Conservation (phyloP, 202 grass and related monocot genomes). For the Setaria viridis region DNA sequence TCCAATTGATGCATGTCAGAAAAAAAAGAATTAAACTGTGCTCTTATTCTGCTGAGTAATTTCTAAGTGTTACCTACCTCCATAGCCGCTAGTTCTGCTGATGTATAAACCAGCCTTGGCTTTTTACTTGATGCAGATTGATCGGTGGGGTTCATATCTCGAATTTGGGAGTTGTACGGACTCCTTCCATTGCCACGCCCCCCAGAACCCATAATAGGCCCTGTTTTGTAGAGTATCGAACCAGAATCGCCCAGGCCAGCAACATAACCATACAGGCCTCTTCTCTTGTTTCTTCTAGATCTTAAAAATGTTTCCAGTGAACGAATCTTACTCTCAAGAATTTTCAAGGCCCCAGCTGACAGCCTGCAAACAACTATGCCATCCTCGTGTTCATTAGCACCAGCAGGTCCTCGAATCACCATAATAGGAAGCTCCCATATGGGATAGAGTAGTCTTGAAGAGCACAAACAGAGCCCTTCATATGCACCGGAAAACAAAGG, state of each 20-base stretch:
- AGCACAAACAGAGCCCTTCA: constrained; percentile 95
- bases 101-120: constrained; percentile 68
- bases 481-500: constrained; percentile 94
- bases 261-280: constrained; percentile 93
- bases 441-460: constrained; percentile 89
- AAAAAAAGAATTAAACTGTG: constrained; percentile 31
- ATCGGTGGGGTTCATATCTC: constrained; percentile 54
- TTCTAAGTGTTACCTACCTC: constrained; percentile 80
- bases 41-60: constrained; percentile 3
- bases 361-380: constrained; percentile 81
- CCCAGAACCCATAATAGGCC: constrained; percentile 50
- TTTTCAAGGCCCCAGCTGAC: constrained; percentile 75
- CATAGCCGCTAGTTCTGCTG: constrained; percentile 92
- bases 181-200: constrained; percentile 47
- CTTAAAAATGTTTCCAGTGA: constrained; percentile 93
- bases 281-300: constrained; percentile 94
- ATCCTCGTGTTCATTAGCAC: constrained; percentile 53
- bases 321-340: constrained; percentile 85
- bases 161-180: constrained; percentile 42
- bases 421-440: constrained; percentile 93
- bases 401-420: constrained; percentile 62
- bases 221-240: constrained; percentile 87
- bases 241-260: constrained; percentile 89
- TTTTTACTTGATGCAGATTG: constrained; percentile 70
- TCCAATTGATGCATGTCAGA: constrained; percentile 33